Percentiles rank a stretch among this genome's conserved stretches.
phyloP scores from a whole-genome alignment of 2,329 filamentous ascomycete species.

The Diplodia scrobiculata region DNA sequence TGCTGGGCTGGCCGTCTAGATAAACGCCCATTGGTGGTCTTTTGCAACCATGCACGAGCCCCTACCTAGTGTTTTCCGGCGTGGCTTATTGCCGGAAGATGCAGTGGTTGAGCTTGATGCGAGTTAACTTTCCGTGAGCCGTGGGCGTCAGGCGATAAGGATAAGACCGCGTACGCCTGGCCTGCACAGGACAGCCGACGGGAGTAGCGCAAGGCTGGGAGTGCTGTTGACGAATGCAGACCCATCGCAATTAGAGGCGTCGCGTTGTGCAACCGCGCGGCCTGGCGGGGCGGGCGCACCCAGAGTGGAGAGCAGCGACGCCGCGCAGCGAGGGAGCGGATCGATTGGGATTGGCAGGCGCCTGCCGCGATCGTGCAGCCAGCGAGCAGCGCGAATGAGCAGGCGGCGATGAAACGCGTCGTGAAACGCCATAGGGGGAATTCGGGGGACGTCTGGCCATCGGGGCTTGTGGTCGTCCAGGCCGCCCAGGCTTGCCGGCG shows the following conservation, averaged over 20 bases:
- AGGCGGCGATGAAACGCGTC: constrained; percentile 15
- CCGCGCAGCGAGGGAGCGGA: neutral
- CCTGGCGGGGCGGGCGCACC: constrained; percentile 1
- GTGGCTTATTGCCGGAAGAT: constrained; percentile 1
- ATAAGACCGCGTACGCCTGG: constrained; percentile 20
- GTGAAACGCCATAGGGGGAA: constrained; percentile 1
- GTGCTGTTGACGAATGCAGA: constrained; percentile 13
- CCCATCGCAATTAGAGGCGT: constrained; percentile 15
- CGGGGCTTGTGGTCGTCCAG: neutral
- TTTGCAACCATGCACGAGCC: neutral
- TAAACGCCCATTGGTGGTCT: no score
- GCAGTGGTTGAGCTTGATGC: constrained; percentile 6
- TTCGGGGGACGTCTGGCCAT: constrained; percentile 3
- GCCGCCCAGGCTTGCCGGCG: neutral
- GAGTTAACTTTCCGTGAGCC: no score
- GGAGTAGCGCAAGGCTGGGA: neutral
- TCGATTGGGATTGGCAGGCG: neutral
- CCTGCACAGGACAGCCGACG: constrained; percentile 9
- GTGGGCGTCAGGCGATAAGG: constrained; percentile 20
- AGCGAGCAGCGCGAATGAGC: neutral
- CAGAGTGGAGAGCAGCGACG: neutral
- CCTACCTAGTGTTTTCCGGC: neutral
- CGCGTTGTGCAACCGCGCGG: constrained; percentile 9
- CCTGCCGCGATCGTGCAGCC: neutral
- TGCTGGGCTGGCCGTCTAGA: neutral